Conservation (phyloP, 2,329 filamentous ascomycete genomes). For the Neoscytalidium dimidiatum region DNA sequence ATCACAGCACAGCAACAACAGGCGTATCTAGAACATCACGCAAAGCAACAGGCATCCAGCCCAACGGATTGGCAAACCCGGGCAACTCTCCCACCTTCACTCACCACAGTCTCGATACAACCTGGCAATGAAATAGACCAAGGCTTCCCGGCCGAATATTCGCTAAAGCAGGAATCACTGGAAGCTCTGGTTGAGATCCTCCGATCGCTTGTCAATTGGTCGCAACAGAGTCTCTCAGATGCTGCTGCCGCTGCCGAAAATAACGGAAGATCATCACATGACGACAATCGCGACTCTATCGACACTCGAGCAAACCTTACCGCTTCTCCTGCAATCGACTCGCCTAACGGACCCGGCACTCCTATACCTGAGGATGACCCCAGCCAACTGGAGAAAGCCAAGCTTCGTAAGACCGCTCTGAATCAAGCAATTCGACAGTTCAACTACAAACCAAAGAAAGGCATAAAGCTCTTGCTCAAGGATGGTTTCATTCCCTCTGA, state of each 20-base stretch:
- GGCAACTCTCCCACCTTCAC: conserved; percentile 80
- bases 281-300: conserved; percentile 69
- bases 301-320: conserved; percentile 59
- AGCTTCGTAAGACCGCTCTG: conserved; percentile 89
- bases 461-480: conserved; percentile 78
- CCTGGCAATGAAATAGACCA: conserved; percentile 59
- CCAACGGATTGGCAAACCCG: conserved; percentile 79
- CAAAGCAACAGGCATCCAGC: conserved; percentile 56
- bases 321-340: neutral
- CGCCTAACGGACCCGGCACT: conserved; percentile 11
- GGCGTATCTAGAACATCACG: conserved; percentile 77
- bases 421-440: conserved; percentile 88
- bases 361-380: conserved; percentile 77
- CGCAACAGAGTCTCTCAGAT: conserved; percentile 64
- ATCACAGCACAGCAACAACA: conserved; percentile 80
- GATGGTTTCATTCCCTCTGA: conserved; percentile 86
- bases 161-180: conserved; percentile 84
- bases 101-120: conserved; percentile 77
- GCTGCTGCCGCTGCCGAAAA: conserved; percentile 42
- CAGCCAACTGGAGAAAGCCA: conserved; percentile 89
- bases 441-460: conserved; percentile 97
- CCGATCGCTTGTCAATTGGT: conserved; percentile 91
- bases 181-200: conserved; percentile 88
- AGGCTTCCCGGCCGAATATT: conserved; percentile 83
- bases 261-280: conserved; percentile 55